phyloP scores from a whole-genome alignment of 139 green algal genomes.

The Yamagishiella unicocca region DNA sequence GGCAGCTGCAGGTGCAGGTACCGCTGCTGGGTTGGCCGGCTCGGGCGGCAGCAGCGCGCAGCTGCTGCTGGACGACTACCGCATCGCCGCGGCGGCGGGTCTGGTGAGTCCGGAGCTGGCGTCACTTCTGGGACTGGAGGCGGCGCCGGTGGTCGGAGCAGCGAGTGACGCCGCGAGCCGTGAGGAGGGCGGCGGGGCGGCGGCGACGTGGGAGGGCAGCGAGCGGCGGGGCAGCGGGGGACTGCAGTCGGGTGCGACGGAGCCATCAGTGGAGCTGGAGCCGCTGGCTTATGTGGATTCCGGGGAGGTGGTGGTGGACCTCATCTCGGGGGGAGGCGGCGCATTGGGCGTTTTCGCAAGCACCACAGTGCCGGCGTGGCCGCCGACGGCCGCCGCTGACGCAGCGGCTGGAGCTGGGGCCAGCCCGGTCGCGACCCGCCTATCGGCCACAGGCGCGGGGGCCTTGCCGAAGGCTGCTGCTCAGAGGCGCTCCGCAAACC shows the following conservation, averaged over 20 bases:
- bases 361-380: too few relatives aligned
- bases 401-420: too few relatives aligned
- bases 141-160: background rate
- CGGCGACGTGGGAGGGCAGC: background rate
- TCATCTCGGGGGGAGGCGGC: background rate
- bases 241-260: background rate
- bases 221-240: background rate
- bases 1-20: too few relatives aligned
- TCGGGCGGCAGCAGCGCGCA: background rate
- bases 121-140: constrained; percentile 18
- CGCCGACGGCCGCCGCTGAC: too few relatives aligned
- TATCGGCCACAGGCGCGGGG: too few relatives aligned
- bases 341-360: too few relatives aligned
- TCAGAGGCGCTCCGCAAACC: background rate
- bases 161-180: background rate
- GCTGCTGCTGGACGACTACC: constrained; percentile 28
- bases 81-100: constrained; percentile 9
- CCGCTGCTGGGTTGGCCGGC: background rate
- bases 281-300: background rate
- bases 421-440: too few relatives aligned
- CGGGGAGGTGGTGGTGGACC: background rate
- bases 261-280: background rate
- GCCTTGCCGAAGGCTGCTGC: too few relatives aligned
- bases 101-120: constrained; percentile 30
- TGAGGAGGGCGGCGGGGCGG: background rate